Conservation (phyloP, 108 stramenopile species). For the Pseudonitzschia multistriata region DNA sequence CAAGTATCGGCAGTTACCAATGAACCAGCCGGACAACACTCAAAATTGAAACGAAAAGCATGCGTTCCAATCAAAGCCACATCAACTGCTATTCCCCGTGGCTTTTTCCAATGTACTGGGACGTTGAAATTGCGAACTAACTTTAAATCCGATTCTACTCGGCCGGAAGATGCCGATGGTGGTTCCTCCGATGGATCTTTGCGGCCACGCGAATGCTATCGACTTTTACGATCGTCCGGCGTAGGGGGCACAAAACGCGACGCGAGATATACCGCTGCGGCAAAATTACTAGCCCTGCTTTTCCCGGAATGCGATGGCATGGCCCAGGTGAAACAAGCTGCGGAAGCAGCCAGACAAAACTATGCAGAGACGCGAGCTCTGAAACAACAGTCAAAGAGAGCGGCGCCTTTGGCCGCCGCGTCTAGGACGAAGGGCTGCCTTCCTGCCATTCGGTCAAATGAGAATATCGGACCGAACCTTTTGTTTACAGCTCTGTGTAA, state of each 20-base stretch:
- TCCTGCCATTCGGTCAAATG: conserved; percentile 1
- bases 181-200: conserved; percentile 22
- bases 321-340: conserved; percentile 80
- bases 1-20: conserved; percentile 29
- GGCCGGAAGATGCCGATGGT: background rate
- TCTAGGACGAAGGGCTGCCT: background rate
- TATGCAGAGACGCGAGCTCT: conserved; percentile 65
- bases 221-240: conserved; percentile 51
- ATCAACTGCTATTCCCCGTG: conserved; percentile 15
- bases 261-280: conserved; percentile 78
- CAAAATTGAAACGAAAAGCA: conserved; percentile 25
- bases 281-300: conserved; percentile 67
- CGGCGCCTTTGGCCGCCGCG: background rate
- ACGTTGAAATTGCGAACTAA: conserved; percentile 38
- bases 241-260: conserved; percentile 77
- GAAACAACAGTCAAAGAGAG: conserved; percentile 39
- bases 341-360: conserved; percentile 69
- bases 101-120: conserved; percentile 44
- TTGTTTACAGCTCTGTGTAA: conserved; percentile 6
- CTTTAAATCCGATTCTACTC: conserved; percentile 29
- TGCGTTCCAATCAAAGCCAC: conserved; percentile 6
- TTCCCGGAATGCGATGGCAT: conserved; percentile 78
- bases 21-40: conserved; percentile 2
- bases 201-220: conserved; percentile 26
- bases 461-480: conserved; percentile 5